These are phyloP conservation scores for Polyporus arcularius DNA, from an alignment of 768 basidiomycete species.

Conservation along the genomic window DNA sequence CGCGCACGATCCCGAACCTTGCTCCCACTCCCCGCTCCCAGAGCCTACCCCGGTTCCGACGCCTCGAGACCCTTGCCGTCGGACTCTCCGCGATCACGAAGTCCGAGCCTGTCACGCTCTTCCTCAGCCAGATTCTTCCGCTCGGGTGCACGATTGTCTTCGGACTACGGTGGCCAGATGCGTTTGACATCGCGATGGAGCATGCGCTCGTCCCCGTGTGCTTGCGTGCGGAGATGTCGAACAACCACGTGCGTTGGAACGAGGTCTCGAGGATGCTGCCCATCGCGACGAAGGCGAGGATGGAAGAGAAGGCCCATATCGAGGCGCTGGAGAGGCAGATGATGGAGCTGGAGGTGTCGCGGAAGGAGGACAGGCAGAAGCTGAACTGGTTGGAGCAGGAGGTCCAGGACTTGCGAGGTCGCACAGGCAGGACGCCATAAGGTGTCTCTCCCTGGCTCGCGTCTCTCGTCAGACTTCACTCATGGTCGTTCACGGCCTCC, in stretches of 20 bases:
- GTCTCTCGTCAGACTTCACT: not conserved
- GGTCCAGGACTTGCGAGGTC: conserved; percentile 20
- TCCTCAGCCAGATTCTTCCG: conserved; percentile 55
- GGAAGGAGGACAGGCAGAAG: conserved; percentile 14
- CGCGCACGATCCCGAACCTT: conserved; percentile 22
- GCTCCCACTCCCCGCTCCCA: not conserved
- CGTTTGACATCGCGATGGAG: conserved; percentile 30
- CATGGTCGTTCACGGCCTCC: not conserved
- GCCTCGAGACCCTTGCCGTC: conserved; percentile 41
- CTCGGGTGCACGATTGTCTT: conserved; percentile 42
- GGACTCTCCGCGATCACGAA: conserved; percentile 52
- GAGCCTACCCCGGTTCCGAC: conserved; percentile 21
- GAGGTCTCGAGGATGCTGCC: conserved; percentile 28
- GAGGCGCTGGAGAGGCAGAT: conserved; percentile 18
- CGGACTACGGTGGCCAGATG: conserved; percentile 53
- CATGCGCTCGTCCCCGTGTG: conserved; percentile 23
- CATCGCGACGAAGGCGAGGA: conserved; percentile 24
- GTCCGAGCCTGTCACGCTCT: conserved; percentile 50
- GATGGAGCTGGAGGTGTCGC: conserved; percentile 10
- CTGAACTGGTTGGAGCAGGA: conserved; percentile 21
- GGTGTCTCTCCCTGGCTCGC: not conserved
- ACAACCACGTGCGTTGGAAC: conserved; percentile 28
- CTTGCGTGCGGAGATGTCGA: conserved; percentile 19
- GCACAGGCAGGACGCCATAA: conserved; percentile 9
- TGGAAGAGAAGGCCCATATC: conserved; percentile 22